A percentile compares a stretch with the other conserved stretches of the same genome.
phyloP scores from a whole-genome alignment of 2,329 filamentous ascomycete genomes.

The Metarhizium robertsii region DNA sequence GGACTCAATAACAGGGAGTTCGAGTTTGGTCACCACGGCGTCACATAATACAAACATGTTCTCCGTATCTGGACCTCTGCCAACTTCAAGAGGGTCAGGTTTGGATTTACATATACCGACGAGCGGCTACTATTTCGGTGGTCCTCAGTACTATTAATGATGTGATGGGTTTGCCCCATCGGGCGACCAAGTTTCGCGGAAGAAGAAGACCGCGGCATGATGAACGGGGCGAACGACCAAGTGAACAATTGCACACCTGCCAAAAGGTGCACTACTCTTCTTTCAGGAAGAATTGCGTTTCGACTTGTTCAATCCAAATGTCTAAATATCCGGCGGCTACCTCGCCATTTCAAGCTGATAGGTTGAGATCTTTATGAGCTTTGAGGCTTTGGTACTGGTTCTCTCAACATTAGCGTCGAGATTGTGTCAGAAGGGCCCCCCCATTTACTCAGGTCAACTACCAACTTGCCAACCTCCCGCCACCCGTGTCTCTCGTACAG shows the following conservation, averaged over 20 bases:
- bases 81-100: slow-evolving; percentile 9
- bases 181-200: neutral
- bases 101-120: slow-evolving; percentile 9
- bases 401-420: slow-evolving; percentile 17
- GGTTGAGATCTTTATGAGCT: neutral
- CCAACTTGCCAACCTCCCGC: slow-evolving; percentile 17
- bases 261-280: neutral
- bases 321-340: neutral
- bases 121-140: slow-evolving; percentile 11
- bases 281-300: neutral
- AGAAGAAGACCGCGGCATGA: neutral
- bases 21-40: slow-evolving; percentile 5
- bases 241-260: neutral
- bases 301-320: neutral
- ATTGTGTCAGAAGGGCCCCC: slow-evolving; percentile 13
- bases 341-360: neutral
- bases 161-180: neutral
- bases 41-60: slow-evolving; percentile 7
- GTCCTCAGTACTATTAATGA: slow-evolving; percentile 9
- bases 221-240: neutral
- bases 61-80: slow-evolving; percentile 5
- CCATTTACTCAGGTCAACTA: slow-evolving; percentile 20
- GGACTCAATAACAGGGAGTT: slow-evolving; percentile 4
- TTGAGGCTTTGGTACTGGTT: neutral
- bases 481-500: slow-evolving; percentile 28